phyloP scores from a whole-genome alignment of 352 stramenopile genomes.

The Pythium rishiriense region DNA sequence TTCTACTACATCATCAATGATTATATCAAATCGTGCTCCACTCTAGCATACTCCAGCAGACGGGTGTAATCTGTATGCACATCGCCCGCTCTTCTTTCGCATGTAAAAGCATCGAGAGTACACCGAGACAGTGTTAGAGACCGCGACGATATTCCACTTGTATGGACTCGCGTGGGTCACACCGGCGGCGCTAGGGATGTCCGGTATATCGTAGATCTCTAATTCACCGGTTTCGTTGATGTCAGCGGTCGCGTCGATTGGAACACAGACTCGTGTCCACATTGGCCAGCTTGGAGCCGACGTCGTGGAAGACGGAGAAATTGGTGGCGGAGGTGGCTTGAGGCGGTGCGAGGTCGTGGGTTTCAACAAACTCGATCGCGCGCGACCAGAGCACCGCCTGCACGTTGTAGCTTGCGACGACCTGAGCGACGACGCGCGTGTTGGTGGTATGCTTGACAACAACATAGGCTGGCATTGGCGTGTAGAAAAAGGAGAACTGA shows the following conservation, averaged over 20 bases:
- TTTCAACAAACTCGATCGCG: neutral
- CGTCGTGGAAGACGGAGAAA: conserved; percentile 48
- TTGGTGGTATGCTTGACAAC: conserved; percentile 1
- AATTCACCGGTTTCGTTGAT: conserved; percentile 25
- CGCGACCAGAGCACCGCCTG: neutral
- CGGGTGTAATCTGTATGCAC: no score
- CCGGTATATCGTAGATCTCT: conserved; percentile 25
- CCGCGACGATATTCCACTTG: no score
- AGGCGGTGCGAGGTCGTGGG: neutral
- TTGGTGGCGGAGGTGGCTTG: conserved; percentile 22
- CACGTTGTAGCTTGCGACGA: conserved; percentile 5
- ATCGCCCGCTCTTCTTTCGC: no score
- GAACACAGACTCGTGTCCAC: conserved; percentile 54
- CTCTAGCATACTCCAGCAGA: no score
- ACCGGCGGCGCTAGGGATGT: conserved; percentile 28
- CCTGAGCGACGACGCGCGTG: conserved; percentile 3
- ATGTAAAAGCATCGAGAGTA: no score
- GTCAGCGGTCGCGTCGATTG: conserved; percentile 21
- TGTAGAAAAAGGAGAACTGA: no score
- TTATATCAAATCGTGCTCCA: no score
- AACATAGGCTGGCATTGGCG: neutral
- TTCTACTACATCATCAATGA: no score
- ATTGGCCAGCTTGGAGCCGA: conserved; percentile 35
- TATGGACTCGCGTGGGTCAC: conserved; percentile 40
- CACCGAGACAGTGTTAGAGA: no score